These are phyloP conservation scores for Scutellaria barbata DNA, from an alignment of 257 asterid species.

Conservation along the genomic window DNA sequence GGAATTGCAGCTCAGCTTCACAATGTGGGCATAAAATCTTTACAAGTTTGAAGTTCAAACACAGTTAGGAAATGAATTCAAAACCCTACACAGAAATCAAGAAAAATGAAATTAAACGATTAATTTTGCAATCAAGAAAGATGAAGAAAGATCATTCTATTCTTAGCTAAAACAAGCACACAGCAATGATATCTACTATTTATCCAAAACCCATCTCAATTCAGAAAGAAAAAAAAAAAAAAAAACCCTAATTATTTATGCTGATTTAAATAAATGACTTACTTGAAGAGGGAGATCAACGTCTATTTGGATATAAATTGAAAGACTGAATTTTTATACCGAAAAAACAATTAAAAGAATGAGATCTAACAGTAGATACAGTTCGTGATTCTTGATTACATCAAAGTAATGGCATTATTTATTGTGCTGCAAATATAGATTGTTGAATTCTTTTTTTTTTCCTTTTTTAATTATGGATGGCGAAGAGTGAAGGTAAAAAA, in stretches of 20 bases:
- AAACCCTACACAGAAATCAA: background rate
- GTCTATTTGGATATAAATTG: background rate
- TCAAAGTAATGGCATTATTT: slow-evolving; percentile 22
- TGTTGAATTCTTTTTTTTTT: background rate
- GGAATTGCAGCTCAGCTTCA: slow-evolving; percentile 20
- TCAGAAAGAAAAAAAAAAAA: too few species aligned
- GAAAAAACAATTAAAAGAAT: background rate
- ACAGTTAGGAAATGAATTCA: background rate
- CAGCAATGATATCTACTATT: slow-evolving; percentile 26
- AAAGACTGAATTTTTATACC: background rate
- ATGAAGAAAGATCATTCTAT: background rate
- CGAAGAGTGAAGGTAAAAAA: slow-evolving; percentile 12
- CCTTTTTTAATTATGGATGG: slow-evolving; percentile 2
- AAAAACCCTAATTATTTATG: slow-evolving; percentile 23
- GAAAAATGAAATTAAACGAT: slow-evolving; percentile 7
- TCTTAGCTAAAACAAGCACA: background rate
- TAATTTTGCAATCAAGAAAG: slow-evolving; percentile 22
- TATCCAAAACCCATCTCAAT: slow-evolving; percentile 29
- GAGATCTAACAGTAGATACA: slow-evolving; percentile 1
- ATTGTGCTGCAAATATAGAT: slow-evolving; percentile 19
- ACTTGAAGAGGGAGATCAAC: slow-evolving; percentile 31
- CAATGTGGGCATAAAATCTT: background rate
- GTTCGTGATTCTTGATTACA: slow-evolving; percentile 24
- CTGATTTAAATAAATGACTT: slow-evolving; percentile 24
- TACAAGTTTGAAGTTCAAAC: background rate